Base-by-base conservation (phyloP, 2,329 filamentous ascomycete species). In the Fusarium goolgardi region DNA sequence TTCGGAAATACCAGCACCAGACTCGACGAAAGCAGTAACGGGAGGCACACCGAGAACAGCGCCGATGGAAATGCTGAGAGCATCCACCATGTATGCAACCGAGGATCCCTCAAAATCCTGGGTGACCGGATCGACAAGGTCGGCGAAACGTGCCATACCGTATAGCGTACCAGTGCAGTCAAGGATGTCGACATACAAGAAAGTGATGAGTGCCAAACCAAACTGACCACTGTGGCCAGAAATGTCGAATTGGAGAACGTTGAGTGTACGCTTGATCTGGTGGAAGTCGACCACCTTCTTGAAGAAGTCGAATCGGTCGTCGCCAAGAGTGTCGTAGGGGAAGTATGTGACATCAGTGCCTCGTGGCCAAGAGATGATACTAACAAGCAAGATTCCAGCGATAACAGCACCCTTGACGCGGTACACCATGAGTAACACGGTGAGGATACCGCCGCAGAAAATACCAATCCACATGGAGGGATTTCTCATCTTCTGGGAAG, bases 121-220 rank as follows among this genome's bases (percentile, higher is more conserved):
- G 0, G 93, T 96, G 51, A 88, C 85, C 71, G 92, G 90, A 71
- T 97, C 91, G 75, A 96, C 90, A 57, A 91, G 87, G 44, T 91
- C 88, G 69, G 90, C 90, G 78, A 95, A 96, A 31, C 90, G 89
- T 20, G 93, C 93, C 93, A 97, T 96, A 21, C 92, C 92, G 81
- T 96, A 97, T 61, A 96, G 82, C 1, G 93, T 96, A 71, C 92
- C 93, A 0, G 93, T 97, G 69, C 88, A 90, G 78, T 96, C 93
- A 44, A 97, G 87, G 64, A 97, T 95, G 74, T 97, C 93, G 69
- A 96, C 93, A 74, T 97, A 96, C 23, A 96, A 84, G 81, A 97
- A 96, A 4, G 93, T 96, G 77, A 96, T 90, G 67, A 96, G 88
- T 1, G 93, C 93, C 50, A 96, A 84, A 29, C 90, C 91, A 74